A percentile compares a stretch with the other conserved stretches of the same genome.
These are phyloP conservation scores for Alnus rubra DNA, from an alignment of 306 rosid species.

Conservation along the genomic window DNA sequence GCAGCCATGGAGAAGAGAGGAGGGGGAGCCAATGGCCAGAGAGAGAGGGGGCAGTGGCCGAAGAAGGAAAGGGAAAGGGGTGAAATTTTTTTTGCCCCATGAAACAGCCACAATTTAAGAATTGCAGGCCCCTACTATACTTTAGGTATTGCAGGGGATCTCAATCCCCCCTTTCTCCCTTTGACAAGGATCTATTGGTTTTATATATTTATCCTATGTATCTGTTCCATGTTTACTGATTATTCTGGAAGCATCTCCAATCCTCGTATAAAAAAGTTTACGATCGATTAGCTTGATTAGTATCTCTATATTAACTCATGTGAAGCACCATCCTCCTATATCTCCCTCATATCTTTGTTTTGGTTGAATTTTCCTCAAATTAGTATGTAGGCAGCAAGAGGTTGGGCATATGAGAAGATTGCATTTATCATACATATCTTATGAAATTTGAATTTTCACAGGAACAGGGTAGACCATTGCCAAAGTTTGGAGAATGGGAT, in stretches of 20 bases:
- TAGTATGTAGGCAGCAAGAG: not conserved
- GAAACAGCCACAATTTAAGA: too few species aligned
- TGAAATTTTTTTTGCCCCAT: too few species aligned
- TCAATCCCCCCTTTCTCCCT: not conserved
- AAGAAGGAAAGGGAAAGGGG: too few species aligned
- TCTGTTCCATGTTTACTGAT: not conserved
- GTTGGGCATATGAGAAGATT: constrained; percentile 1
- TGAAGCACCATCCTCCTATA: not conserved
- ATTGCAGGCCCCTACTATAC: too few species aligned
- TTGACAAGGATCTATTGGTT: not conserved
- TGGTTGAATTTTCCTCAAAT: not conserved
- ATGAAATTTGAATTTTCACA: constrained; percentile 19
- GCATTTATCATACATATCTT: constrained; percentile 1
- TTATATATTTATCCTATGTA: not conserved
- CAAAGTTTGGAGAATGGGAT: constrained; percentile 91
- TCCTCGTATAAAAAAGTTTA: not conserved
- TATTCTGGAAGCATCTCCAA: not conserved
- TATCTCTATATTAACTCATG: not conserved
- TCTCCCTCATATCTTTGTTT: not conserved
- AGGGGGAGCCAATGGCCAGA: too few species aligned
- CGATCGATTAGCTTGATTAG: not conserved
- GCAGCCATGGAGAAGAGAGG: too few species aligned
- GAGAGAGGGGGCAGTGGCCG: too few species aligned
- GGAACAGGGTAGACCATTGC: constrained; percentile 63
- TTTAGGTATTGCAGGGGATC: too few species aligned